phyloP scores from a whole-genome alignment of 1,139 yeast genomes.

The Kluyveromyces marxianus region DNA sequence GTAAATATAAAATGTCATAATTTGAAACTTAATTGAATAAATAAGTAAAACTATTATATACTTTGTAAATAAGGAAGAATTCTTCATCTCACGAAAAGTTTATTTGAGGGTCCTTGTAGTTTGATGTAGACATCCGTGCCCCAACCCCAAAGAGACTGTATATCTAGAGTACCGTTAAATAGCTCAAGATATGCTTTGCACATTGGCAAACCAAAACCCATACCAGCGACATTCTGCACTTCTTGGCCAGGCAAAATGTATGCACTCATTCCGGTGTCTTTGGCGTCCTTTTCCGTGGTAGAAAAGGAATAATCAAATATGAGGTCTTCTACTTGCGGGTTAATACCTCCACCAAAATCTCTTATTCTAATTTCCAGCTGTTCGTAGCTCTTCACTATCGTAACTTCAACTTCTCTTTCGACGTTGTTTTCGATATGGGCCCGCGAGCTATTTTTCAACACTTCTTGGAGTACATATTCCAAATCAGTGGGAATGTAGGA shows the following conservation, averaged over 20 bases:
- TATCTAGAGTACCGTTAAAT: constrained; percentile 67
- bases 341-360: constrained; percentile 86
- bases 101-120: constrained; percentile 30
- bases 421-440: constrained; percentile 71
- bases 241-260: constrained; percentile 71
- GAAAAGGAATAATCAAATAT: constrained; percentile 84
- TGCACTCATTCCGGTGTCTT: constrained; percentile 29
- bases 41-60: background rate
- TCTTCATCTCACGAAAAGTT: constrained; percentile 24
- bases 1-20: background rate
- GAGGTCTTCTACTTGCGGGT: constrained; percentile 52
- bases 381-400: constrained; percentile 45
- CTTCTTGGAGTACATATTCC: constrained; percentile 78
- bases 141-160: constrained; percentile 78
- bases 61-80: background rate
- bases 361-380: constrained; percentile 61
- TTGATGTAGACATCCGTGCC: constrained; percentile 72
- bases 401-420: constrained; percentile 55
- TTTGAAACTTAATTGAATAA: background rate
- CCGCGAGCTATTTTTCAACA: constrained; percentile 79
- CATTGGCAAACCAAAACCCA: constrained; percentile 92
- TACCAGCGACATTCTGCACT: constrained; percentile 78
- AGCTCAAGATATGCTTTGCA: constrained; percentile 66
- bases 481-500: constrained; percentile 84
- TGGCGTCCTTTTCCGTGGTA: constrained; percentile 40